phyloP scores from a whole-genome alignment of 2,329 filamentous ascomycete species.

The Colletotrichum karsti region DNA sequence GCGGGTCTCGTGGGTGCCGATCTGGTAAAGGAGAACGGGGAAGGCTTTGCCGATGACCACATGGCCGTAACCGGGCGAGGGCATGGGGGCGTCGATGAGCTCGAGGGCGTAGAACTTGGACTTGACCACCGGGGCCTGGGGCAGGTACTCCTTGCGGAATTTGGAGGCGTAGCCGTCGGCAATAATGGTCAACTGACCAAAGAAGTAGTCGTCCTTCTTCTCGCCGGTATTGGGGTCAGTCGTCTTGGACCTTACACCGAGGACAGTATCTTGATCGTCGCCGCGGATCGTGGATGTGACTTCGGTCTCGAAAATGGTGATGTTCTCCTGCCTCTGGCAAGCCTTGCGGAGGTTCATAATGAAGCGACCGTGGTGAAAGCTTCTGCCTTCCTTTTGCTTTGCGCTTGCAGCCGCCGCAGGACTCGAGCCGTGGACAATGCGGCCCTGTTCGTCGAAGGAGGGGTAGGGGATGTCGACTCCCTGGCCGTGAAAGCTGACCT shows the following conservation, averaged over 20 bases:
- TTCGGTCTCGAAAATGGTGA: constrained; percentile 91
- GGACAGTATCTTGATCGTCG: constrained; percentile 73
- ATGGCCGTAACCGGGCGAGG: constrained; percentile 80
- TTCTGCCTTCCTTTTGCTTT: constrained; percentile 69
- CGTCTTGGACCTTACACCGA: constrained; percentile 83
- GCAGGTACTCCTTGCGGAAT: constrained; percentile 84
- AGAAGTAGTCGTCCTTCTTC: constrained; percentile 79
- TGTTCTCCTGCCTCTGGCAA: constrained; percentile 79
- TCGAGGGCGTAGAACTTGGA: constrained; percentile 96
- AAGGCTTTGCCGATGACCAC: constrained; percentile 81
- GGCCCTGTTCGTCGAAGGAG: constrained; percentile 58
- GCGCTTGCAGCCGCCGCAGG: constrained; percentile 26
- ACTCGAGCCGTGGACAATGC: constrained; percentile 20
- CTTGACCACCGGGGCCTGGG: constrained; percentile 72
- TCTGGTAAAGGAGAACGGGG: constrained; percentile 94
- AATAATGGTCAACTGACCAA: constrained; percentile 86
- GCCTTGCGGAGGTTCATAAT: constrained; percentile 82
- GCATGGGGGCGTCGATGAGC: constrained; percentile 85
- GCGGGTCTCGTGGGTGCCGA: constrained; percentile 92
- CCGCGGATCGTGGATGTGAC: constrained; percentile 79
- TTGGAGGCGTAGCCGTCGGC: constrained; percentile 93
- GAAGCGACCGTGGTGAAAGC: constrained; percentile 95
- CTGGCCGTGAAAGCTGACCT: constrained; percentile 82
- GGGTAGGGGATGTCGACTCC: constrained; percentile 84
- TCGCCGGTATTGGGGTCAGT: constrained; percentile 61